Evolutionary conservation across 495 filamentous ascomycete genomes (phyloP), one percentile per base, ranked within the genome.

Genomic region (Aspergillus kassunensis): DNA sequence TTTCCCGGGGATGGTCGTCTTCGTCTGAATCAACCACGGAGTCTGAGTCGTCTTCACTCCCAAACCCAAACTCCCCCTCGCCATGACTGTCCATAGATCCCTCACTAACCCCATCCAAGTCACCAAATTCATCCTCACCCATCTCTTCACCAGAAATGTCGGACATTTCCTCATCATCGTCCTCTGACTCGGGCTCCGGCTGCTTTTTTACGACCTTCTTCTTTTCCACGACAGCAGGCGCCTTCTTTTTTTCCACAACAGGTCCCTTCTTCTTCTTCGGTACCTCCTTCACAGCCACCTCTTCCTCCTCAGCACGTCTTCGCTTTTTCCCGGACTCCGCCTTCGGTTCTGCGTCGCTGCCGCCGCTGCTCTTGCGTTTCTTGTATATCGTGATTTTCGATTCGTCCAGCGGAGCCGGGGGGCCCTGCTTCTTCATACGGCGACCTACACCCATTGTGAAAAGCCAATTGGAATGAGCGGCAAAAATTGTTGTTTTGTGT

Each of bases 401-500:
- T 67, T 96, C 90, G 58, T 92, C 86, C 51, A 96, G 80, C 24
- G 84, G 79, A 51, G 83, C 79, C 25, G 95, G 95, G 54, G 87
- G 80, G 30, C 90, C 95, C 76, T 98, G 93, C 72, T 97, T 96
- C 66, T 88, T 85, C 86, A 96, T 92, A 56, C 93, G 90, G 61
- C 90, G 88, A 56, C 90, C 88, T 51, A 80, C 76, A 72, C 91
- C 91, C 91, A 96, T 97, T 66, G 68, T 83, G 65, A 65, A 48
- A 48, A 44, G 19, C 23, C 25, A 21, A 43, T 53, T n/a, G 31
- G 1, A 29, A 36, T 27, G 47, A 29, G 25, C 13, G 16, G 25
- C 16, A 24, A 39, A 36, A 55, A 42, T 51, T 20, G n/a, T 42
- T 52, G 54, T 58, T 51, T 60, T 54, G 61, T 51, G 48, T 9